Evolutionary conservation across 2,329 filamentous ascomycete species (phyloP).

Genomic region (Acrocalymma vagum): DNA sequence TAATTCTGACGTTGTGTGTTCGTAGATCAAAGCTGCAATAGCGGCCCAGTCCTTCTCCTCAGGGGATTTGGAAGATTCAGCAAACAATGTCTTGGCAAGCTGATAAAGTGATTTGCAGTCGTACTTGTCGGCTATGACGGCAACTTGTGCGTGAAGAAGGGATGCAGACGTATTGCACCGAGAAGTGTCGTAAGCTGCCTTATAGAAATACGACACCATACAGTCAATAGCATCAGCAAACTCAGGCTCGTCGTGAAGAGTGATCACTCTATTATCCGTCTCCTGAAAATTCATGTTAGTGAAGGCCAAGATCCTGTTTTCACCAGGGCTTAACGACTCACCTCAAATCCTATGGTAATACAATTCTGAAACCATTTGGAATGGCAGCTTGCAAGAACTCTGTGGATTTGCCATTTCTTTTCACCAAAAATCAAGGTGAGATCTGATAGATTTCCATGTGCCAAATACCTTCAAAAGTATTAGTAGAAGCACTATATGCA

Average conservation of each 20-base stretch:
- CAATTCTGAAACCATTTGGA: constrained; percentile 31
- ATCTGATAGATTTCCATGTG: constrained; percentile 21
- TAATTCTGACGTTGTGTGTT: constrained; percentile 21
- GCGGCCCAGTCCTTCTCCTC: constrained; percentile 23
- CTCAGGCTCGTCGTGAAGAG: constrained; percentile 22
- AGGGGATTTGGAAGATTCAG: constrained; percentile 11
- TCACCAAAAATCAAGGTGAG: constrained; percentile 23
- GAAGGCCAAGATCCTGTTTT: constrained; percentile 1
- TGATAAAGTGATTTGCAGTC: constrained; percentile 26
- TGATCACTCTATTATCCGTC: constrained; percentile 20
- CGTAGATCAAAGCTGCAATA: constrained; percentile 25
- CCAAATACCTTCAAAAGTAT: constrained; percentile 13
- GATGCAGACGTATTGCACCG: constrained; percentile 17
- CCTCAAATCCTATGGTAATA: constrained; percentile 21
- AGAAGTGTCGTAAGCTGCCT: constrained; percentile 18
- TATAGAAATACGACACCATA: constrained; percentile 33
- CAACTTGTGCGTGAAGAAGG: constrained; percentile 29
- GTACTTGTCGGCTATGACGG: constrained; percentile 29
- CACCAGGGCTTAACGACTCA: constrained; percentile 13
- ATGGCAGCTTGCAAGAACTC: constrained; percentile 26
- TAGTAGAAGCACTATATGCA: constrained; percentile 3
- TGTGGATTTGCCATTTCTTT: constrained; percentile 30
- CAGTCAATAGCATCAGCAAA: constrained; percentile 28
- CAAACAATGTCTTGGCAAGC: constrained; percentile 24
- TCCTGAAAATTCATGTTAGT: constrained; percentile 19